Evolutionary conservation across 495 filamentous ascomycete species (phyloP), one percentile per base, ranked within the genome.

Genomic region (Neurospora cerealis): DNA sequence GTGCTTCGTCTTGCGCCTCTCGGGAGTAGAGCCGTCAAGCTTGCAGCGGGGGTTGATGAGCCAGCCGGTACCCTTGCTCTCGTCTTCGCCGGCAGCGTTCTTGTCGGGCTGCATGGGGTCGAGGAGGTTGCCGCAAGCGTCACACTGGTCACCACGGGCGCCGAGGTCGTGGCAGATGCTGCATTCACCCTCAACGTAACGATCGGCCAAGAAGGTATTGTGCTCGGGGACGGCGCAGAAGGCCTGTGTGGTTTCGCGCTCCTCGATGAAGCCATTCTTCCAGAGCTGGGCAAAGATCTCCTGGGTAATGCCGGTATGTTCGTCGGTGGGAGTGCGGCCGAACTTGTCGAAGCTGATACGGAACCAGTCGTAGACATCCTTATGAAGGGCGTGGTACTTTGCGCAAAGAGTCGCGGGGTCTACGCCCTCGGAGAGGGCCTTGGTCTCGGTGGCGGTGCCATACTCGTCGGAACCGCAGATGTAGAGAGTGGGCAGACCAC

Each of bases 181-280:
- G 83, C 95, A 98, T 75, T 90, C 91, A 21, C 95, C 95, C 83
- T 97, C 94, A 24, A 98, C 93, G 79, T 92, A 98, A 48, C 95
- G 93, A 82, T 98, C 95, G 28, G 95, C 94, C 70, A 98, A 80
- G 86, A 97, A 98, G 32, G 90, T 90, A 21, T 89, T 84, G 81
- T 98, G 94, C 38, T 89, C 86, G 28, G 54, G 54, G 54, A 66
- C 54, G 74, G 93, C 90, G 80, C 95, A 98, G 84, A 93, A 98
- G 28, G 94, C 92, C 80, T 98, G 95, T 21, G 83, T 85, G 19
- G 86, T 88, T 34, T 90, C 91, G 69, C 90, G 87, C 86, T 97
- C 92, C 76, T 91, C 90, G 60, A 98, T 84, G 79, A 88, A 96
- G n/a, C 91, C 93, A 77, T 96, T 94, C 70, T 86, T 80, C 77